Base-by-base conservation (phyloP, 1,284 basidiomycete species). In the Boletus hoseneyae region DNA sequence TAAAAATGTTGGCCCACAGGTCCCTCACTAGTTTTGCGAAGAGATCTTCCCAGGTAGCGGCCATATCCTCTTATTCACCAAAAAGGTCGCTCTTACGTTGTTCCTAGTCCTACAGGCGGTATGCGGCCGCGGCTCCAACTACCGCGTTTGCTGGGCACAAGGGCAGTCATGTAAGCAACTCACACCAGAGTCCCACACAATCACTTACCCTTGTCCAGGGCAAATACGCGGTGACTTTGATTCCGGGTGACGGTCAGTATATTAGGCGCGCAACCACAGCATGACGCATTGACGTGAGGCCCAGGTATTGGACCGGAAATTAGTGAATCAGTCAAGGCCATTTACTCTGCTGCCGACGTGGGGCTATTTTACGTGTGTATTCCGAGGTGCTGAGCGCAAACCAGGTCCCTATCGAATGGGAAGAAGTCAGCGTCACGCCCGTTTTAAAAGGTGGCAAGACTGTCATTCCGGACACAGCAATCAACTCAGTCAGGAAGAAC, bases 251-350 rank as follows among this genome's bases (percentile, higher is more conserved):
- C 67, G 90, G 91, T 91, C 57, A 64, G 80, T 65, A 42, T 63
- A 59, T 42, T 55, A 61, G 35, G 56, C 61, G 33, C 60, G 67
- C 57, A 56, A 63, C 45, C 59, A 57, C 25, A 54, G 42, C 42
- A 50, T 44, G n/a, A 25, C 50, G 50, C 25, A 37, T 49, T 65
- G 48, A 61, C 57, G 43, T 54, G 50, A 51, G 36, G 45, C 39
- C 27, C 57, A 94, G 93, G 95, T 72, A 99, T 99, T 77, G 97
- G 97, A 44, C 94, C 96, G 43, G 97, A 99, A 78, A 98, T 99
- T 63, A 91, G 93, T 71, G 80, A 97, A 76, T 89, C 95, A 54
- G 87, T 99, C 65, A 97, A 97, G 75, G 76, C 85, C 58, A 99
- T 99, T 71, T 99, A 96, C 73, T 72, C 74, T 45, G 89, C 91